phyloP scores from a whole-genome alignment of 257 asterid species.

The Solanum pinnatisectum region DNA sequence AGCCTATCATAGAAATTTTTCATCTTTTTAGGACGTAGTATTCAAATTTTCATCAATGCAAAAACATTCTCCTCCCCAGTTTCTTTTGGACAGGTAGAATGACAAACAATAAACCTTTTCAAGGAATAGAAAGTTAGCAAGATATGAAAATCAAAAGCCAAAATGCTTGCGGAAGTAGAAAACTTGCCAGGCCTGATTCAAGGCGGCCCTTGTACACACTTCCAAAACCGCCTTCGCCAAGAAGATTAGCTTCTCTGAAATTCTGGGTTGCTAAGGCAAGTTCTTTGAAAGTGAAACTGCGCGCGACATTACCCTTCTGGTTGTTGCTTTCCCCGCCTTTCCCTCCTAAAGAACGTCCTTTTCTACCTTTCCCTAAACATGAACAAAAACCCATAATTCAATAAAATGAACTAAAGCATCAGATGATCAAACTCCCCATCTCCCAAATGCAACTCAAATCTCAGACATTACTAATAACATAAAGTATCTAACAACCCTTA shows the following conservation, averaged over 20 bases:
- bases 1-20: neutral
- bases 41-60: neutral
- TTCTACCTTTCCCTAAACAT: slow-evolving; percentile 9
- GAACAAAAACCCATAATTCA: neutral
- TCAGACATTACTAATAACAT: neutral
- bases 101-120: neutral
- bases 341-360: slow-evolving; percentile 1
- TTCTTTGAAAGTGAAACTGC: slow-evolving; percentile 34
- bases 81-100: neutral
- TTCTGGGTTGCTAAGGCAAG: slow-evolving; percentile 37
- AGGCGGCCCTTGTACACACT: slow-evolving; percentile 42
- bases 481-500: neutral
- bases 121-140: neutral
- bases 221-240: slow-evolving; percentile 56
- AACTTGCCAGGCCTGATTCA: slow-evolving; percentile 30
- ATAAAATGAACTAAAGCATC: neutral
- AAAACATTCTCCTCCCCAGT: neutral
- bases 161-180: neutral
- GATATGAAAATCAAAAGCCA: neutral
- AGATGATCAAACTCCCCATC: neutral
- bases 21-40: neutral
- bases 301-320: slow-evolving; percentile 18
- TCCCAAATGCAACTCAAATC: neutral
- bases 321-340: slow-evolving; percentile 1
- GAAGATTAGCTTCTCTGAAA: slow-evolving; percentile 30